Percentiles rank a stretch among this genome's conserved stretches.
These are phyloP conservation scores for Hypoxylon rubiginosum DNA, from an alignment of 2,329 filamentous ascomycete genomes.

Conservation along the genomic window DNA sequence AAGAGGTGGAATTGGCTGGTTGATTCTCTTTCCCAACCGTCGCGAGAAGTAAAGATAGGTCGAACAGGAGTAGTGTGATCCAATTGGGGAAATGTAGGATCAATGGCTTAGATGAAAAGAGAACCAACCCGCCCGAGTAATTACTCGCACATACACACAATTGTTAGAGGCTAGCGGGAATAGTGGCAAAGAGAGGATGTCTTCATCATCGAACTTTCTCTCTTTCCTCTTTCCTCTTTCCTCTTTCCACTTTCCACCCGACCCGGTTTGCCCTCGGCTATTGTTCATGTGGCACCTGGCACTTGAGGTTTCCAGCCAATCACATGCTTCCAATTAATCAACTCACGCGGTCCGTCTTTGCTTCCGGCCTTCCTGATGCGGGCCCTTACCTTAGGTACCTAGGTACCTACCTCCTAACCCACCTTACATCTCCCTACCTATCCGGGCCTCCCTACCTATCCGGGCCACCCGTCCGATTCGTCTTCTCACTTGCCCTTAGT, in stretches of 20 bases:
- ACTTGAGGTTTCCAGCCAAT: slow-evolving; percentile 45
- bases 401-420: not conserved
- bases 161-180: slow-evolving; percentile 24
- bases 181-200: slow-evolving; percentile 46
- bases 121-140: slow-evolving; percentile 28
- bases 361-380: slow-evolving; percentile 35
- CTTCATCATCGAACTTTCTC: slow-evolving; percentile 48
- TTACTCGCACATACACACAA: slow-evolving; percentile 10
- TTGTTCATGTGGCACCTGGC: slow-evolving; percentile 36
- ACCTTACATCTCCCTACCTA: too few relatives aligned
- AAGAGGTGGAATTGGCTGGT: slow-evolving; percentile 7
- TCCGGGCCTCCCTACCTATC: too few relatives aligned
- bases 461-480: slow-evolving; percentile 8
- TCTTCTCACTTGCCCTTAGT: slow-evolving; percentile 11
- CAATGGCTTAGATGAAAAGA: slow-evolving; percentile 16
- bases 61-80: not conserved
- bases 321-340: slow-evolving; percentile 50
- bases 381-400: not conserved
- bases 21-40: slow-evolving; percentile 18
- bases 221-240: slow-evolving; percentile 17
- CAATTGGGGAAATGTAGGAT: not conserved
- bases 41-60: slow-evolving; percentile 4
- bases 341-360: slow-evolving; percentile 43
- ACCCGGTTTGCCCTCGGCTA: slow-evolving; percentile 51
- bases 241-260: slow-evolving; percentile 41